phyloP scores from a whole-genome alignment of 345 rosid genomes.

The Citrus reticulata region DNA sequence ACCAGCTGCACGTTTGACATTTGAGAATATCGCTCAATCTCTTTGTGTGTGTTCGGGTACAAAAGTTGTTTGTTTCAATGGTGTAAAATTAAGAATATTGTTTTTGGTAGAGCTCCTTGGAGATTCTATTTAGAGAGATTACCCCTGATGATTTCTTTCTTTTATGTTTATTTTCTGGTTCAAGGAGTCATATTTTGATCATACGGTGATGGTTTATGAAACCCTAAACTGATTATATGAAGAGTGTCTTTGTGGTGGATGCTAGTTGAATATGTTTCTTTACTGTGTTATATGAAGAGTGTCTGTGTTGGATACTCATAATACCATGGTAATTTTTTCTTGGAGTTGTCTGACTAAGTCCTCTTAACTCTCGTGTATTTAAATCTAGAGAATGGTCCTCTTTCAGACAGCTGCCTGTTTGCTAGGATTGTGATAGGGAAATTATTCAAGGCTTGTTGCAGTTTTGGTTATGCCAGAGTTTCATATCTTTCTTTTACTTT shows the following conservation, averaged over 20 bases:
- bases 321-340: neutral
- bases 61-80: neutral
- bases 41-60: neutral
- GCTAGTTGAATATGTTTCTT: neutral
- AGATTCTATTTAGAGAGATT: neutral
- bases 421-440: neutral
- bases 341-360: neutral
- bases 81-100: neutral
- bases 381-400: neutral
- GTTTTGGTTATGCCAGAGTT: neutral
- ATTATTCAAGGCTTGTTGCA: neutral
- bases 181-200: too few relatives aligned
- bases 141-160: neutral
- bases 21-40: neutral
- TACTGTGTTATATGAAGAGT: neutral
- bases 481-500: neutral
- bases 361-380: neutral
- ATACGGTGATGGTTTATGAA: neutral
- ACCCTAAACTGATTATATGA: neutral
- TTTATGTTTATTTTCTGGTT: neutral
- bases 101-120: neutral
- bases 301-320: neutral
- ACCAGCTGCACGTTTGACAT: neutral
- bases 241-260: neutral
- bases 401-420: neutral